Percentiles rank a stretch among this genome's conserved stretches.
These are phyloP conservation scores for Paxillus ammoniavirescens DNA, from an alignment of 768 basidiomycete genomes.

Conservation along the genomic window DNA sequence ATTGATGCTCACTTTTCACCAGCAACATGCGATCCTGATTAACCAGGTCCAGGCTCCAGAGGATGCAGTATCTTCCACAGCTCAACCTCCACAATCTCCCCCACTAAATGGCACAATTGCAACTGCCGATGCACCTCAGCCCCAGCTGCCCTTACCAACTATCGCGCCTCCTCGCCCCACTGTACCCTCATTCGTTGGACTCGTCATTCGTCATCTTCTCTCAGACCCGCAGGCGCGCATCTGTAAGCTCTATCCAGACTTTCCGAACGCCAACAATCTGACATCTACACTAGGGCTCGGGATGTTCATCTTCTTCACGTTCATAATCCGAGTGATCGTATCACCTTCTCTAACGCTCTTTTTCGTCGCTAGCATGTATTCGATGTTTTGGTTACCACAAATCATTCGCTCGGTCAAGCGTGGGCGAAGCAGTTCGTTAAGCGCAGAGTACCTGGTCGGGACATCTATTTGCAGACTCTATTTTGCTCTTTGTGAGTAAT, in stretches of 20 bases:
- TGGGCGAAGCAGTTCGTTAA: slow-evolving; percentile 67
- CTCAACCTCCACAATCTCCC: slow-evolving; percentile 14
- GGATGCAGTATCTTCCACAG: slow-evolving; percentile 39
- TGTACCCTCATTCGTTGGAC: slow-evolving; percentile 37
- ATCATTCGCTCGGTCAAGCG: slow-evolving; percentile 74
- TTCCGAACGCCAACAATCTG: background rate
- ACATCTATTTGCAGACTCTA: slow-evolving; percentile 71
- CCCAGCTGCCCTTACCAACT: slow-evolving; percentile 20
- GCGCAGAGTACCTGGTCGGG: slow-evolving; percentile 71
- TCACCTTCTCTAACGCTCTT: slow-evolving; percentile 63
- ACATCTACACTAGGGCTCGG: slow-evolving; percentile 51
- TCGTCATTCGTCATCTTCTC: slow-evolving; percentile 57
- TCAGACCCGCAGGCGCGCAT: slow-evolving; percentile 71
- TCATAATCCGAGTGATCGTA: slow-evolving; percentile 73
- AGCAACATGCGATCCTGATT: slow-evolving; percentile 85
- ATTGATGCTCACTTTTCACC: background rate
- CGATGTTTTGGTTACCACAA: slow-evolving; percentile 83
- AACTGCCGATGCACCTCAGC: slow-evolving; percentile 8
- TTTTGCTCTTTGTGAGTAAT: slow-evolving; percentile 68
- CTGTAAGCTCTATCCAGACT: slow-evolving; percentile 44
- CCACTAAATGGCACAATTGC: slow-evolving; percentile 2
- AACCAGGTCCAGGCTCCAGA: slow-evolving; percentile 84
- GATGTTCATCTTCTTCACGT: slow-evolving; percentile 64
- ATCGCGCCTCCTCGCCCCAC: slow-evolving; percentile 16
- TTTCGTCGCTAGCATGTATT: slow-evolving; percentile 69